phyloP scores from a whole-genome alignment of 768 basidiomycete genomes.

The Rhizopogon salebrosus region DNA sequence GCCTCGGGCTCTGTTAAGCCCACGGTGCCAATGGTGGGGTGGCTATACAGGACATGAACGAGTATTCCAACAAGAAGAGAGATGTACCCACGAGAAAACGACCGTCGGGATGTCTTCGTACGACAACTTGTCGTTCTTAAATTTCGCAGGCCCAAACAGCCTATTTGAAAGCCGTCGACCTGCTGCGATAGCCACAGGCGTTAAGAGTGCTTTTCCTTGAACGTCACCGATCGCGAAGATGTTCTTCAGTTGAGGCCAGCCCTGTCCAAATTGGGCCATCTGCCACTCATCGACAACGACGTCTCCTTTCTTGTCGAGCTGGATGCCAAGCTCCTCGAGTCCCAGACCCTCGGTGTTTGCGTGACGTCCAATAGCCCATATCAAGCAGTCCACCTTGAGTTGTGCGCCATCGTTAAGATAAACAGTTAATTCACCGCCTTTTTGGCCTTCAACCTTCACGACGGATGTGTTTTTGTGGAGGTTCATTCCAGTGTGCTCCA shows the following conservation, averaged over 20 bases:
- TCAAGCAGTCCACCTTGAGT: conserved; percentile 78
- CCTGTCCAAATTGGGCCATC: conserved; percentile 57
- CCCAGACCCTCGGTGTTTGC: conserved; percentile 76
- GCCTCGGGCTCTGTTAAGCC: conserved; percentile 94
- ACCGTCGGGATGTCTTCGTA: conserved; percentile 93
- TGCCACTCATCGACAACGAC: conserved; percentile 90
- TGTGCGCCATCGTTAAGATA: conserved; percentile 67
- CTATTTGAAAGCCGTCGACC: conserved; percentile 86
- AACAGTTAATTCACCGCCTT: conserved; percentile 72
- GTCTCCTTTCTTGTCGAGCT: conserved; percentile 75
- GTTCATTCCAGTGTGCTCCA: conserved; percentile 90
- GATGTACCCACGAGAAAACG: conserved; percentile 81
- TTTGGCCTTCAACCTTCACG: conserved; percentile 67
- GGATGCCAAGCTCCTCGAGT: conserved; percentile 70
- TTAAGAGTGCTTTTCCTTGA: conserved; percentile 86
- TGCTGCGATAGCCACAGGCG: conserved; percentile 97
- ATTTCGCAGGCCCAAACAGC: conserved; percentile 82
- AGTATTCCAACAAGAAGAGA: not conserved
- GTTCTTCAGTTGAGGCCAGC: conserved; percentile 12
- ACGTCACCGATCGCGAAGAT: conserved; percentile 90
- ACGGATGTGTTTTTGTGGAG: conserved; percentile 79
- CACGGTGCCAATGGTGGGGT: conserved; percentile 93
- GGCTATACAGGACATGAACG: conserved; percentile 39
- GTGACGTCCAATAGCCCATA: conserved; percentile 95
- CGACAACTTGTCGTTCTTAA: conserved; percentile 79